Evolutionary conservation across 257 asterid genomes (phyloP).

Genomic region (Solanum dulcamara): DNA sequence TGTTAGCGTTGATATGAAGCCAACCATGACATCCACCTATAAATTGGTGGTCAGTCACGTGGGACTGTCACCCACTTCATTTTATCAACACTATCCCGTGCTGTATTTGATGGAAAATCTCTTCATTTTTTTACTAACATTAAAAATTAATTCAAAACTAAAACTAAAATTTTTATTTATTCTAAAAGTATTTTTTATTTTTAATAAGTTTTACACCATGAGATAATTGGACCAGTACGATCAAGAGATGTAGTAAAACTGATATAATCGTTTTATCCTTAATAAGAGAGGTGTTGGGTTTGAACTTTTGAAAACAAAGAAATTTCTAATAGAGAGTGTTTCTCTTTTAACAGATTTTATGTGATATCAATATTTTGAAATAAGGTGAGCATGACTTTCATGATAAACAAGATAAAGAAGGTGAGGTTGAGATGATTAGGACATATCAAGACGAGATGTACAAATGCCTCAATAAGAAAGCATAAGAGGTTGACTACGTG

Average conservation of each 20-base stretch:
- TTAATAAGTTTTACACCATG: not conserved
- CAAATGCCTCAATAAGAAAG: too few relatives aligned
- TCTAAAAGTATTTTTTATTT: not conserved
- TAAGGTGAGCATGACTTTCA: not conserved
- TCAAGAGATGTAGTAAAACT: not conserved
- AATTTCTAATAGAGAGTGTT: not conserved
- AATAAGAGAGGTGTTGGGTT: not conserved
- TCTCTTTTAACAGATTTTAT: not conserved
- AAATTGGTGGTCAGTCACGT: constrained; percentile 45
- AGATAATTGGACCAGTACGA: not conserved
- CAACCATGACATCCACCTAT: constrained; percentile 69
- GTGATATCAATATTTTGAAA: not conserved
- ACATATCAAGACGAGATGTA: not conserved
- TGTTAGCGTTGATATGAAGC: constrained; percentile 88
- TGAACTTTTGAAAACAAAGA: not conserved
- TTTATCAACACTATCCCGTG: not conserved
- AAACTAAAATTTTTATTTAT: too few relatives aligned
- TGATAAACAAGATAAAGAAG: not conserved
- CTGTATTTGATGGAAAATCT: not conserved
- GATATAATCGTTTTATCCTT: not conserved
- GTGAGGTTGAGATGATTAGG: not conserved
- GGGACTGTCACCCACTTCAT: constrained; percentile 39
- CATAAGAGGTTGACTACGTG: not conserved
- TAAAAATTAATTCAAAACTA: too few relatives aligned
- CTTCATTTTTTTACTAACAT: too few relatives aligned